These are phyloP conservation scores for Delonix regia DNA, from an alignment of 306 rosid genomes.

Conservation along the genomic window DNA sequence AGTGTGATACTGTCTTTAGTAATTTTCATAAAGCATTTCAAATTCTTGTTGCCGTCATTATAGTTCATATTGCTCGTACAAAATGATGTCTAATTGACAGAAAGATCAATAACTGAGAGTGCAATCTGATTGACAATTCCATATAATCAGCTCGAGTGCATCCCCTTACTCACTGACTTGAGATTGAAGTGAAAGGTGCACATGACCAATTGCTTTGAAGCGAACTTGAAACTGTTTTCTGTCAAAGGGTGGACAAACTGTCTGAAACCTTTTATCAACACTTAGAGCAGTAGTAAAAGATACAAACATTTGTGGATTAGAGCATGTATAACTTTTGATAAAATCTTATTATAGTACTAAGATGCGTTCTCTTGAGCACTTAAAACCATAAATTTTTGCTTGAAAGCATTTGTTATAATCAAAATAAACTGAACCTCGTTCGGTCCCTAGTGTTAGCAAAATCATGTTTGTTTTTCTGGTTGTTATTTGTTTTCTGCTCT, in stretches of 20 bases:
- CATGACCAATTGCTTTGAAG: not conserved
- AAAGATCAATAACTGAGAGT: not conserved
- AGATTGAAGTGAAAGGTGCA: not conserved
- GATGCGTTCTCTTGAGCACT: not conserved
- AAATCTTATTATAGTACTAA: not conserved
- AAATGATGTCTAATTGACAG: not conserved
- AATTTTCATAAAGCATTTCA: not conserved
- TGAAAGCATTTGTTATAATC: too few relatives aligned
- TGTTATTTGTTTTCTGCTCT: not conserved
- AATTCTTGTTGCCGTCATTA: not conserved
- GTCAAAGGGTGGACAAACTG: not conserved
- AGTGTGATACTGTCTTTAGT: not conserved
- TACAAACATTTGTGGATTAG: not conserved
- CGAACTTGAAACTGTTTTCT: not conserved
- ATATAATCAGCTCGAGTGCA: not conserved
- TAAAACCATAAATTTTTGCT: not conserved
- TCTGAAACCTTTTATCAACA: not conserved
- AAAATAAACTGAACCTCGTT: not conserved
- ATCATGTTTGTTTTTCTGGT: constrained; percentile 4
- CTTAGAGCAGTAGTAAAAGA: not conserved
- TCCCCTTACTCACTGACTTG: not conserved
- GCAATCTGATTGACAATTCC: not conserved
- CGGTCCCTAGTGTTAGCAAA: not conserved
- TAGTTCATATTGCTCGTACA: not conserved
- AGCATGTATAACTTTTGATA: not conserved